phyloP scores from a whole-genome alignment of 139 green algal genomes.

The Dunaliella primolecta region DNA sequence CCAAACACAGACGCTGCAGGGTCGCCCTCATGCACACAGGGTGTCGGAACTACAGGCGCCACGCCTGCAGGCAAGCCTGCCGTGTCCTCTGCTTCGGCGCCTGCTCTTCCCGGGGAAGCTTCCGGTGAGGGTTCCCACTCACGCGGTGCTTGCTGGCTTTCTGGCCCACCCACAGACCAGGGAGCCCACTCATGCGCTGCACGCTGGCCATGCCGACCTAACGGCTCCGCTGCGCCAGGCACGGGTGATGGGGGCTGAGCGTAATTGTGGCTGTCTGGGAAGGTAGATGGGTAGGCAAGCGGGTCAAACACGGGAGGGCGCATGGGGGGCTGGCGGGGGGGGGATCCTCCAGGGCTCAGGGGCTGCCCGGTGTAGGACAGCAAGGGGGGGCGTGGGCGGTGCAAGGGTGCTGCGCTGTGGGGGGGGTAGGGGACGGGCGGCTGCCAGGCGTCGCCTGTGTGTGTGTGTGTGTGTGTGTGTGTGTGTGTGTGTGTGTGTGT shows the following conservation, averaged over 20 bases:
- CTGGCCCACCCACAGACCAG: background rate
- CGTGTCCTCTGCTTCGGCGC: too few species aligned
- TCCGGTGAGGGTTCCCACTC: too few species aligned
- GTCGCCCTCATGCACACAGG: too few species aligned
- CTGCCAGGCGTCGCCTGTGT: background rate
- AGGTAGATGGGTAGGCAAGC: background rate
- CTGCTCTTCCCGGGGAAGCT: too few species aligned
- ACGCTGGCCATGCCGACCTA: too few species aligned
- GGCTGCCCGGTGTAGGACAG: background rate
- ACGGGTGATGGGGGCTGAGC: background rate
- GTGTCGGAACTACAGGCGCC: too few species aligned
- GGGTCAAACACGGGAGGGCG: background rate
- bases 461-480: background rate
- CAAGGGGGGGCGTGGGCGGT: background rate
- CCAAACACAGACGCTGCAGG: background rate
- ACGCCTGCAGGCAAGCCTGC: background rate
- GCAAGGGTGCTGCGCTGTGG: too few species aligned
- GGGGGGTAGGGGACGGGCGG: too few species aligned
- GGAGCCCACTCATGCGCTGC: background rate
- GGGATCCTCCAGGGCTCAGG: background rate
- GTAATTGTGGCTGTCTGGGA: background rate
- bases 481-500: background rate
- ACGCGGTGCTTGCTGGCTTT: background rate
- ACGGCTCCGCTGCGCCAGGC: background rate
- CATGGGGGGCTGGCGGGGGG: background rate